Percentiles rank a stretch among this genome's conserved stretches.
These are phyloP conservation scores for Eucalyptus leucophloia DNA, from an alignment of 345 rosid genomes.

Conservation along the genomic window DNA sequence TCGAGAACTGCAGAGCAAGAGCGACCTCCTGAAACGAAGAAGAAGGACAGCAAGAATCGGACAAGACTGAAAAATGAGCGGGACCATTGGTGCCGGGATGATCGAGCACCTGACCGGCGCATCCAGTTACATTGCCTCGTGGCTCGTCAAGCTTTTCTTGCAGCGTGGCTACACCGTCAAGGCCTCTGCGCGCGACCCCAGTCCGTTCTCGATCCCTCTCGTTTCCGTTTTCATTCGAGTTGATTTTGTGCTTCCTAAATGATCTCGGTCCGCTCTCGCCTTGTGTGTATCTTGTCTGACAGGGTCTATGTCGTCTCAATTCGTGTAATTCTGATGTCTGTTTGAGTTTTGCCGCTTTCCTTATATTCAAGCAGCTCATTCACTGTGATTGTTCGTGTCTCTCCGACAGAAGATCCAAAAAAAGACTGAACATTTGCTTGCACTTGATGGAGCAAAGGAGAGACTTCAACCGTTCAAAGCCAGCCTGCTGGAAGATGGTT, in stretches of 20 bases:
- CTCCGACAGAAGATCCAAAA: slow-evolving; percentile 40
- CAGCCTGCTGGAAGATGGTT: slow-evolving; percentile 60
- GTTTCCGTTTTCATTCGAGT: neutral
- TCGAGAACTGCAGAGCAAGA: neutral
- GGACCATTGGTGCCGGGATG: slow-evolving; percentile 24
- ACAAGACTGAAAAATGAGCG: slow-evolving; percentile 17
- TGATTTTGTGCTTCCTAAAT: neutral
- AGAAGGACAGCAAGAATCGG: neutral
- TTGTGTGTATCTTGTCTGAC: neutral
- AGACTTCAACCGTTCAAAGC: slow-evolving; percentile 68
- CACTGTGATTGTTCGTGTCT: neutral
- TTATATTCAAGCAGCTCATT: neutral
- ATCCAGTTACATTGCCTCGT: slow-evolving; percentile 77
- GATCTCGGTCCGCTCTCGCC: neutral
- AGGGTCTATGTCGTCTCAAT: neutral
- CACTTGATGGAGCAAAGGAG: slow-evolving; percentile 60
- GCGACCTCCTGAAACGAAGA: neutral
- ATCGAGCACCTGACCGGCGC: slow-evolving; percentile 72
- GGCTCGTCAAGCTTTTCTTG: slow-evolving; percentile 80
- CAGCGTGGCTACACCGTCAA: slow-evolving; percentile 63
- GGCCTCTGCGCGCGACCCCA: slow-evolving; percentile 76
- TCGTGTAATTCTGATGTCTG: neutral
- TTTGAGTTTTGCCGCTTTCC: neutral
- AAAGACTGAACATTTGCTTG: slow-evolving; percentile 50
- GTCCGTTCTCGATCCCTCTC: slow-evolving; percentile 20